Base-by-base conservation (phyloP, 2,329 filamentous ascomycete genomes). In the Fusarium veterinarium region DNA sequence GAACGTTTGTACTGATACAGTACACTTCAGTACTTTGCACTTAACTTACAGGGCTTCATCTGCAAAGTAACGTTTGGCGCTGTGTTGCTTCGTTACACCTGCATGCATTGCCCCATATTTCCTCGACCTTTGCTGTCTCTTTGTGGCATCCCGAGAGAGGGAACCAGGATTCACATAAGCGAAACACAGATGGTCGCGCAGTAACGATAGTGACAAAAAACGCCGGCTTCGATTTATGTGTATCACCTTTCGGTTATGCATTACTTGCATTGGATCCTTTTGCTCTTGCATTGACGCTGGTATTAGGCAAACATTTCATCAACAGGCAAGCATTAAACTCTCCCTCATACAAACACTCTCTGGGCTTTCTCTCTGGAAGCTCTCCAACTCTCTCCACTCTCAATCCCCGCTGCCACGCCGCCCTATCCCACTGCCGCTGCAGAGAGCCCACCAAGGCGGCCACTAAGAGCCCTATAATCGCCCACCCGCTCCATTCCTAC, bases 391-490 rank as follows among this genome's bases (percentile, higher is more conserved):
- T 60, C 58, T 64, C 70, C 66, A 71, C 67, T 62, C 41, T 35
- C 48, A 42, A 51, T 56, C 66, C 57, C 62, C 70, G 46, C 66
- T 67, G 52, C 49, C 62, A 69, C 64, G 60, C 58, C 45, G 49
- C 56, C 41, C 44, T 56, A 60, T 72, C 31, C 60, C 60, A 56
- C 59, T 69, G 59, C 60, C 63, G 42, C 28, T 37, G 28, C 64
- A 66, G 31, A 58, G 48, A 67, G 55, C 57, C 70, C 67, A 65
- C 67, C 63, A 63, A 44, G 57, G 65, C 71, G 68, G 67, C 71
- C 71, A 74, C 71, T 74, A 74, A 65, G 64, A 74, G 71, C 68
- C 71, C 71, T 74, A 72, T 56, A 72, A 64, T 69, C 53, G 44
- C 60, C 71, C 71, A 74, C 64, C 64, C 71, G 71, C 67, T 74